Conservation (phyloP, 2,329 filamentous ascomycete species). For the Passalora sequoiae region DNA sequence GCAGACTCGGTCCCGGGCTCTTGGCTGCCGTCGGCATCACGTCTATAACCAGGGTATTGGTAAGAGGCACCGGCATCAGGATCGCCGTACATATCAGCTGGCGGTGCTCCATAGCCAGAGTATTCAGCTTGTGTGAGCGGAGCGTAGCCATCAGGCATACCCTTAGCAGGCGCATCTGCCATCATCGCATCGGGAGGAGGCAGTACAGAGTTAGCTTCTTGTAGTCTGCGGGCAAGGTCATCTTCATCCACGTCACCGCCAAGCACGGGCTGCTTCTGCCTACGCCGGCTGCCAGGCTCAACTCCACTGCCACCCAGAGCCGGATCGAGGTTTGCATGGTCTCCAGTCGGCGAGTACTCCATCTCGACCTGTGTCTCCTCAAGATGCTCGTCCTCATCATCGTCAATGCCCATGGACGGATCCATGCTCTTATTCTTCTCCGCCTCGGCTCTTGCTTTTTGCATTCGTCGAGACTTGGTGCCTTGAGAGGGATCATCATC, state of each 20-base stretch:
- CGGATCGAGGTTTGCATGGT: slow-evolving; percentile 33
- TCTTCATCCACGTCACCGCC: slow-evolving; percentile 25
- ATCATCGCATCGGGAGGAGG: slow-evolving; percentile 30
- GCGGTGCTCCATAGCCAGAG: slow-evolving; percentile 26
- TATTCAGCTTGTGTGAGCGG: slow-evolving; percentile 28
- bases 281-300: slow-evolving; percentile 9
- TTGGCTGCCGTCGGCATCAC: slow-evolving; percentile 31
- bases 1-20: slow-evolving; percentile 18
- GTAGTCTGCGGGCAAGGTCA: slow-evolving; percentile 27
- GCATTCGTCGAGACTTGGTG: slow-evolving; percentile 35
- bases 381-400: slow-evolving; percentile 32
- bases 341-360: slow-evolving; percentile 37
- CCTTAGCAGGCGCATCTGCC: slow-evolving; percentile 22
- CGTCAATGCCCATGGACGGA: slow-evolving; percentile 42
- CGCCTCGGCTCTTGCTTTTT: slow-evolving; percentile 49
- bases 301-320: slow-evolving; percentile 24
- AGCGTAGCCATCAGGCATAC: slow-evolving; percentile 29
- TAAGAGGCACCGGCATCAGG: slow-evolving; percentile 24
- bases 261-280: slow-evolving; percentile 17
- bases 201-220: slow-evolving; percentile 28
- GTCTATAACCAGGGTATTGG: slow-evolving; percentile 24
- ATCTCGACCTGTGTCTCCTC: slow-evolving; percentile 38
- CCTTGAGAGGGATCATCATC: slow-evolving; percentile 42
- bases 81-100: slow-evolving; percentile 30
- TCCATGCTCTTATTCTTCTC: slow-evolving; percentile 47